Percentiles rank a stretch among this genome's conserved stretches.
These are phyloP conservation scores for Ophiocordyceps camponoti-floridani DNA, from an alignment of 2,329 filamentous ascomycete genomes.

Conservation along the genomic window DNA sequence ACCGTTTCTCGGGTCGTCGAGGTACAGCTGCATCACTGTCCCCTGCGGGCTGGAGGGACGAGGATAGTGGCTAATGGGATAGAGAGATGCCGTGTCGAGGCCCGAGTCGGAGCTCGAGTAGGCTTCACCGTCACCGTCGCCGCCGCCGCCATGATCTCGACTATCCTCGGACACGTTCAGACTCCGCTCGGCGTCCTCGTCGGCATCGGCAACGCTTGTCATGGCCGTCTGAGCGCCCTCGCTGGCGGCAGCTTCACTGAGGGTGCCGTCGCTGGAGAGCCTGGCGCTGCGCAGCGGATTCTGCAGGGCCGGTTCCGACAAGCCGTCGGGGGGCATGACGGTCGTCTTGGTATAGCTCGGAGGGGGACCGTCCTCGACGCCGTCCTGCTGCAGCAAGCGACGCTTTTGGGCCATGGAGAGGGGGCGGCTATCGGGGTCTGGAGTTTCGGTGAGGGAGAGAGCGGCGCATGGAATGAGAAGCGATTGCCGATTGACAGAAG, in stretches of 20 bases:
- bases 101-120: slow-evolving; percentile 8
- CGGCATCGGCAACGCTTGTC: slow-evolving; percentile 16
- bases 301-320: neutral
- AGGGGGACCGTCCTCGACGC: neutral
- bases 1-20: slow-evolving; percentile 7
- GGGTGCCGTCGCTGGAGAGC: slow-evolving; percentile 15
- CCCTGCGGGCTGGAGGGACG: slow-evolving; percentile 15
- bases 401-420: neutral
- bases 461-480: neutral
- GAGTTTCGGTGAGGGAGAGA: neutral
- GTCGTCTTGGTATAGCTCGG: neutral
- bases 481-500: neutral
- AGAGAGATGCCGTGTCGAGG: slow-evolving; percentile 23
- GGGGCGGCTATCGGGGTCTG: neutral
- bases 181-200: slow-evolving; percentile 3
- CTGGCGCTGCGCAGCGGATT: slow-evolving; percentile 1
- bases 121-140: slow-evolving; percentile 9
- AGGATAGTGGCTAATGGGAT: slow-evolving; percentile 22
- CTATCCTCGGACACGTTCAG: slow-evolving; percentile 1
- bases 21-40: slow-evolving; percentile 15
- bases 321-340: neutral
- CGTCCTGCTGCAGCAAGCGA: neutral
- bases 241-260: slow-evolving; percentile 14
- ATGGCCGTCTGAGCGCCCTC: slow-evolving; percentile 17
- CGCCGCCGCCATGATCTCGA: slow-evolving; percentile 6